Evolutionary conservation across 257 asterid species (phyloP).

Genomic region (Jasminum sambac): DNA sequence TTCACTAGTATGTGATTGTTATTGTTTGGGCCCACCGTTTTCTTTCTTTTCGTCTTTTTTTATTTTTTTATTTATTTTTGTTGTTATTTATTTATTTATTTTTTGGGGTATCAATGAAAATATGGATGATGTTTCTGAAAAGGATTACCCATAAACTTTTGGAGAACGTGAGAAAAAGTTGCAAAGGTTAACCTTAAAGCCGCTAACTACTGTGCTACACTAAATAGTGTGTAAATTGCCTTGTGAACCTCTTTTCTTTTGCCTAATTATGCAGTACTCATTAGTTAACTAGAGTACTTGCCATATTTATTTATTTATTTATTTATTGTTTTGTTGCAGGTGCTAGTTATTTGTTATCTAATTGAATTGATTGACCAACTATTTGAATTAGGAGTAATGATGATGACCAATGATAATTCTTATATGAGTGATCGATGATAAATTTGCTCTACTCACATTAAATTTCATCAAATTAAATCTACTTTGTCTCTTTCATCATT

Average conservation of each 20-base stretch:
- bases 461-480: too few species aligned
- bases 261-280: constrained; percentile 8
- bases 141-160: not conserved
- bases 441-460: too few species aligned
- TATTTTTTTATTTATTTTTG: too few species aligned
- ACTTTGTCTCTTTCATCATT: too few species aligned
- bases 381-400: constrained; percentile 10
- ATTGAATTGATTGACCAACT: constrained; percentile 7
- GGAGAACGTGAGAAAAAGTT: constrained; percentile 8
- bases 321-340: too few species aligned
- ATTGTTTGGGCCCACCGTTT: too few species aligned
- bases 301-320: too few species aligned
- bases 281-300: constrained; percentile 4
- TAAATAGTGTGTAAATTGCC: not conserved
- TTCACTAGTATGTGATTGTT: too few species aligned
- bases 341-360: not conserved
- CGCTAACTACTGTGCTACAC: not conserved
- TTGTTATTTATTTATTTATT: too few species aligned
- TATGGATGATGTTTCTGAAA: not conserved
- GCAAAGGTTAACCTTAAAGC: not conserved
- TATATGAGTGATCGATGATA: constrained; percentile 8
- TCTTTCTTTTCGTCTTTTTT: too few species aligned
- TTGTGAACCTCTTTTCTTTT: not conserved
- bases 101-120: too few species aligned
- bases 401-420: not conserved